Conservation (phyloP, 768 basidiomycete genomes). For the Lanmaoa rubissima region DNA sequence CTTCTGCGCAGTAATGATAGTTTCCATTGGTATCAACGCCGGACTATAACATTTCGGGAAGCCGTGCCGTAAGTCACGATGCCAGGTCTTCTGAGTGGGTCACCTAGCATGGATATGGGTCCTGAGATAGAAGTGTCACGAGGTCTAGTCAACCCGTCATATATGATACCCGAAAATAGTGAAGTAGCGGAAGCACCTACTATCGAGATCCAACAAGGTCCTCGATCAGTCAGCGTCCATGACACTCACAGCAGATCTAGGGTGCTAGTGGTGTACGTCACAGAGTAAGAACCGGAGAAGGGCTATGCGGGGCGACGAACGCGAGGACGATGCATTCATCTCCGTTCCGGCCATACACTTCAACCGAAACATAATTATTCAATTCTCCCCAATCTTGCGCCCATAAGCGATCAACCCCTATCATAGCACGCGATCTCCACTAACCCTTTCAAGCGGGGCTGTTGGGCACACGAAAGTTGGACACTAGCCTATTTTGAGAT, state of each 20-base stretch:
- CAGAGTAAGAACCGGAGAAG: not conserved
- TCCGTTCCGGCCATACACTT: not conserved
- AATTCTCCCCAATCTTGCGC: not conserved
- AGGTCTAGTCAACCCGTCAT: not conserved
- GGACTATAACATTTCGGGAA: not conserved
- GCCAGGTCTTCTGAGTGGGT: not conserved
- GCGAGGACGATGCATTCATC: not conserved
- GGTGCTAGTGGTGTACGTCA: not conserved
- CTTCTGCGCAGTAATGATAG: not conserved
- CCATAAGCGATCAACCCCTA: constrained; percentile 1
- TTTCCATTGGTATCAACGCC: constrained; percentile 16
- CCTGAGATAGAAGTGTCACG: not conserved
- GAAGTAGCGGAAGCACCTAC: not conserved
- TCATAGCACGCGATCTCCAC: not conserved
- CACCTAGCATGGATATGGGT: not conserved
- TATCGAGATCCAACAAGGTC: not conserved
- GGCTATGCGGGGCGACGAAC: not conserved
- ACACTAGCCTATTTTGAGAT: not conserved
- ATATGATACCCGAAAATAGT: not conserved
- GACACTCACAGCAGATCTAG: not conserved
- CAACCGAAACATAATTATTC: not conserved
- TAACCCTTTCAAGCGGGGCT: not conserved
- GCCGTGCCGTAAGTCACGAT: constrained; percentile 6
- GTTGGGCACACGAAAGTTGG: not conserved
- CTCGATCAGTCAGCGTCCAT: not conserved